These are phyloP conservation scores for Fusarium hostae DNA, from an alignment of 2,329 filamentous ascomycete species.

Conservation along the genomic window DNA sequence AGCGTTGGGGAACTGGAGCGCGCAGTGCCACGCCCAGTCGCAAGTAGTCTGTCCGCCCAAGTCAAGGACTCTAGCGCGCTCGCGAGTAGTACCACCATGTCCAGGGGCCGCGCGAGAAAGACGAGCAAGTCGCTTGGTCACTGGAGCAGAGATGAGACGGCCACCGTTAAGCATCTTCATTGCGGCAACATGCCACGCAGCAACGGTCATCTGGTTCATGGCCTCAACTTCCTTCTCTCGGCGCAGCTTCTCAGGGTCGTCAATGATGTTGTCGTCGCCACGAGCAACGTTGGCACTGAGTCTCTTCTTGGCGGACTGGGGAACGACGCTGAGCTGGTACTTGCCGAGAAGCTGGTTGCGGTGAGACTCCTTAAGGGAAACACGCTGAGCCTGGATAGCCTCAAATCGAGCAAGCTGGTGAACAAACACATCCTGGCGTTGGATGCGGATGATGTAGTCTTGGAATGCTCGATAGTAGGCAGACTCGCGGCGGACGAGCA, in stretches of 20 bases:
- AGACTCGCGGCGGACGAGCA: slow-evolving; percentile 70
- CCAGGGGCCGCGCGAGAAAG: slow-evolving; percentile 61
- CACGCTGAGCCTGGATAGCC: slow-evolving; percentile 83
- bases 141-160: slow-evolving; percentile 71
- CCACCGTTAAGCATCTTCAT: slow-evolving; percentile 71
- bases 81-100: slow-evolving; percentile 56
- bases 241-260: slow-evolving; percentile 71
- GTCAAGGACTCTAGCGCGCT: slow-evolving; percentile 79
- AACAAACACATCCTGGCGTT: slow-evolving; percentile 80
- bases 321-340: slow-evolving; percentile 78
- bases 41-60: slow-evolving; percentile 85
- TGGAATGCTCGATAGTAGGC: slow-evolving; percentile 92
- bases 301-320: slow-evolving; percentile 76
- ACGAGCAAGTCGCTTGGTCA: slow-evolving; percentile 69
- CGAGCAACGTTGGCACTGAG: slow-evolving; percentile 79
- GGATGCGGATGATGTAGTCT: slow-evolving; percentile 73
- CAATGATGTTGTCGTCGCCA: slow-evolving; percentile 71
- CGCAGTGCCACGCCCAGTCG: slow-evolving; percentile 96
- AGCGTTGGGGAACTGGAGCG: slow-evolving; percentile 83
- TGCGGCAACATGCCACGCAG: slow-evolving; percentile 71
- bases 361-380: slow-evolving; percentile 78
- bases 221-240: slow-evolving; percentile 85
- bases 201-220: slow-evolving; percentile 73
- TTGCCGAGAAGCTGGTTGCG: slow-evolving; percentile 86
- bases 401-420: slow-evolving; percentile 88